Evolutionary conservation across 306 rosid species (phyloP), one percentile per base, ranked within the genome.

Genomic region (Vigna unguiculata): DNA sequence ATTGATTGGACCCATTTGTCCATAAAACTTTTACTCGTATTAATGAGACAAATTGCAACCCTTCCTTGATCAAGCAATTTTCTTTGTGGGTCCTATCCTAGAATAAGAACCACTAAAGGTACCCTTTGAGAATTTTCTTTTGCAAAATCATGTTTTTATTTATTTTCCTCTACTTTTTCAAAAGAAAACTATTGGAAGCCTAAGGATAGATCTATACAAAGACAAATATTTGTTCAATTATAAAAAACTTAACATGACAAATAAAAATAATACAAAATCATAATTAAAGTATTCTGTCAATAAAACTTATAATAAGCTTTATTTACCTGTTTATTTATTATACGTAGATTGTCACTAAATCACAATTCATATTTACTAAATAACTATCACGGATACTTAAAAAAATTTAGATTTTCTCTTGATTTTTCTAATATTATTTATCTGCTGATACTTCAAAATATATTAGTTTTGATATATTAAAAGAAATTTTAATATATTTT

Each of bases 1-100:
- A 71, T 71, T 74, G 30, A 58, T 19, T 15, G 84, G 89, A 71
- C 86, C 85, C 81, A 74, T 81, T 66, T 69, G 45, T 66, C 34
- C 58, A 25, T 17, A 38, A 34, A 72, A 68, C 71, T 40, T 69
- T 2, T 72, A 59, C 78, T 22, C 75, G 16, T 64, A 9, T 69
- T 20, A 78, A 74, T 78, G 76, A 58, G 82, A 85, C 75, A 83
- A 78, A 82, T 38, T 73, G 1, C 41, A 63, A 75, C 62, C 72
- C 67, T 59, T 40, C 85, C 82, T 19, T 81, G 67, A 64, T 63
- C 47, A 66, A 40, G 19, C 16, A 49, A 49, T 59, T 73, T 72
- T 30, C 48, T 64, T 71, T 64, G 77, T 73, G 69, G 87, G 77
- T 71, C 76, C 81, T 64, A 6, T 57, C 55, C 72, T 69, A 57